Conservation (phyloP, 257 asterid genomes). For the Prunella vulgaris region DNA sequence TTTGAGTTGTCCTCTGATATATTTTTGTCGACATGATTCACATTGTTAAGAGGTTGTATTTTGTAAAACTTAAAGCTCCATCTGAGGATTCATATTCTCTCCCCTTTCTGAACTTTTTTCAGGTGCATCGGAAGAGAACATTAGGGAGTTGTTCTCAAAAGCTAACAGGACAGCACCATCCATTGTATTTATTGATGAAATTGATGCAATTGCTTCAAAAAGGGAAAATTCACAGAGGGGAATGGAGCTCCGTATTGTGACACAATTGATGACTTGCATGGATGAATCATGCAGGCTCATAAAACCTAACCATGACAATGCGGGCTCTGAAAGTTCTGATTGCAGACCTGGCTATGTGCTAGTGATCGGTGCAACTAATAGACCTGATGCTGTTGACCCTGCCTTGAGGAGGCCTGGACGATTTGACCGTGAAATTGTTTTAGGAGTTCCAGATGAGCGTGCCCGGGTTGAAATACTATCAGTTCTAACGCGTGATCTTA, state of each 20-base stretch:
- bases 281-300: slow-evolving; percentile 51
- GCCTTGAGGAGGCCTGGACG: slow-evolving; percentile 95
- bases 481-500: slow-evolving; percentile 52
- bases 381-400: slow-evolving; percentile 83
- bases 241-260: slow-evolving; percentile 84
- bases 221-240: slow-evolving; percentile 77
- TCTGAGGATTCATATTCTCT: slow-evolving; percentile 5
- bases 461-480: slow-evolving; percentile 69
- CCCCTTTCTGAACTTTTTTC: slow-evolving; percentile 13
- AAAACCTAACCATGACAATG: slow-evolving; percentile 34
- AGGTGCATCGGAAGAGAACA: slow-evolving; percentile 93
- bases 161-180: slow-evolving; percentile 88
- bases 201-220: slow-evolving; percentile 89
- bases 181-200: slow-evolving; percentile 92
- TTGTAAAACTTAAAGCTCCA: background rate
- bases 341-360: slow-evolving; percentile 54
- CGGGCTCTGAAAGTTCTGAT: slow-evolving; percentile 31
- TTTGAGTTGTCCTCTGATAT: background rate
- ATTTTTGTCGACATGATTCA: background rate
- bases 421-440: slow-evolving; percentile 73
- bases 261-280: slow-evolving; percentile 89
- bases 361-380: slow-evolving; percentile 88
- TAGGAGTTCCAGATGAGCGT: slow-evolving; percentile 79
- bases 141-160: slow-evolving; percentile 67
- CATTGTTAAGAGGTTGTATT: background rate